Percentiles rank a stretch among this genome's conserved stretches.
Evolutionary conservation across 768 basidiomycete genomes (phyloP).

Genomic region (Trametes elegans): DNA sequence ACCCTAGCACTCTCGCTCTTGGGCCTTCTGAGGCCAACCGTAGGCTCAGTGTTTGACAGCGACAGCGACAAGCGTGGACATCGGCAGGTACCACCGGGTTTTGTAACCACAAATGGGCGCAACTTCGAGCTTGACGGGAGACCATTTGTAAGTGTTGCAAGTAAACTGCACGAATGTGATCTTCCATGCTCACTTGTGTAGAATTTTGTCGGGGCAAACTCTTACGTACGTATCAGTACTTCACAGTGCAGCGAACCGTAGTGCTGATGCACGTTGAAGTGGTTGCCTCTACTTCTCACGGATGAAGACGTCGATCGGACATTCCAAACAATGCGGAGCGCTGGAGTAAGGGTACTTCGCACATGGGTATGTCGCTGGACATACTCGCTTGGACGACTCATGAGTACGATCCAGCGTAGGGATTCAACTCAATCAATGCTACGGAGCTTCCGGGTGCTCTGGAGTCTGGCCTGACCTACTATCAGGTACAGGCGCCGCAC

Average conservation of each 20-base stretch:
- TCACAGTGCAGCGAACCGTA: not conserved
- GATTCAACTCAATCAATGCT: conserved; percentile 38
- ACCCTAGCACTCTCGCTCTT: not conserved
- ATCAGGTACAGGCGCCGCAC: no score
- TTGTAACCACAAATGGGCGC: conserved; percentile 27
- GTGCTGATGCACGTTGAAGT: conserved; percentile 31
- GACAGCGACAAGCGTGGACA: no score
- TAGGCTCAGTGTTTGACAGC: no score
- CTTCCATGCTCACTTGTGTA: conserved; percentile 7
- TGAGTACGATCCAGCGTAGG: conserved; percentile 27
- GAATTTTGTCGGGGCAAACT: conserved; percentile 54
- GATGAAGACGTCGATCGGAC: conserved; percentile 48
- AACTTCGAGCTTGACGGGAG: conserved; percentile 44
- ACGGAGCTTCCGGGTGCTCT: conserved; percentile 45
- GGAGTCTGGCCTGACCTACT: conserved; percentile 46
- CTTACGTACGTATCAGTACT: conserved; percentile 39
- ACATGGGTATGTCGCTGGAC: conserved; percentile 43
- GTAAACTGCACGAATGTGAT: no score
- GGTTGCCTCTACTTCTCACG: conserved; percentile 52
- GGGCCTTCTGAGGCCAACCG: not conserved
- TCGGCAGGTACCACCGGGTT: conserved; percentile 21
- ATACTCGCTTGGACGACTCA: not conserved
- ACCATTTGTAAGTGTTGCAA: conserved; percentile 44
- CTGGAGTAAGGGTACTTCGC: conserved; percentile 51
- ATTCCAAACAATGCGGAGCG: conserved; percentile 45